Conservation (phyloP, 192 early-diverging fungal species). For the Coemansia sp. region DNA sequence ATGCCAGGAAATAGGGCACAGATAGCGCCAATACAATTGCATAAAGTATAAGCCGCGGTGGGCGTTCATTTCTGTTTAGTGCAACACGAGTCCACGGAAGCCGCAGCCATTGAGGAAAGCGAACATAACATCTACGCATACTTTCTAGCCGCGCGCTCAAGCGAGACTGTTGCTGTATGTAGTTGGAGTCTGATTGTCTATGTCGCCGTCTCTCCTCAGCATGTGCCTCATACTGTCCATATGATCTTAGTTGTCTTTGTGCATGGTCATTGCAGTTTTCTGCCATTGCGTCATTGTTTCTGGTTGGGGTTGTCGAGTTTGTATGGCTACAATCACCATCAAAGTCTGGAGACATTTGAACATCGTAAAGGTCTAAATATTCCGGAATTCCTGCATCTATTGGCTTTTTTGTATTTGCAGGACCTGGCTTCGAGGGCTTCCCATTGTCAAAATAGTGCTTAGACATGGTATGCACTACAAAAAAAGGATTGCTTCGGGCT, state of each 20-base stretch:
- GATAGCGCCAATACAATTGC: conserved; percentile 41
- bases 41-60: conserved; percentile 37
- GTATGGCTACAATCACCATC: neutral
- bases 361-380: neutral
- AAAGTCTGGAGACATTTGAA: neutral
- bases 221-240: conserved; percentile 8
- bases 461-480: neutral
- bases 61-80: conserved; percentile 31
- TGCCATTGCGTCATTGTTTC: conserved; percentile 9
- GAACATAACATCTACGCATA: conserved; percentile 3
- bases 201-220: conserved; percentile 12
- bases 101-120: conserved; percentile 29
- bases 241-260: conserved; percentile 7
- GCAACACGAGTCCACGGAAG: conserved; percentile 46
- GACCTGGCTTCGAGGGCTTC: neutral
- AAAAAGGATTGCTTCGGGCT: neutral
- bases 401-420: neutral
- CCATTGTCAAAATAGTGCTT: neutral
- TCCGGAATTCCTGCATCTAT: neutral
- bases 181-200: conserved; percentile 1
- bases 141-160: neutral
- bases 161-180: neutral
- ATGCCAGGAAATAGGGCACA: conserved; percentile 60
- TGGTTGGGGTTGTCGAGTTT: neutral
- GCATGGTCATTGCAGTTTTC: conserved; percentile 9